Evolutionary conservation across 169 alveolate species (phyloP).

Genomic region (Plasmodium vinckei): DNA sequence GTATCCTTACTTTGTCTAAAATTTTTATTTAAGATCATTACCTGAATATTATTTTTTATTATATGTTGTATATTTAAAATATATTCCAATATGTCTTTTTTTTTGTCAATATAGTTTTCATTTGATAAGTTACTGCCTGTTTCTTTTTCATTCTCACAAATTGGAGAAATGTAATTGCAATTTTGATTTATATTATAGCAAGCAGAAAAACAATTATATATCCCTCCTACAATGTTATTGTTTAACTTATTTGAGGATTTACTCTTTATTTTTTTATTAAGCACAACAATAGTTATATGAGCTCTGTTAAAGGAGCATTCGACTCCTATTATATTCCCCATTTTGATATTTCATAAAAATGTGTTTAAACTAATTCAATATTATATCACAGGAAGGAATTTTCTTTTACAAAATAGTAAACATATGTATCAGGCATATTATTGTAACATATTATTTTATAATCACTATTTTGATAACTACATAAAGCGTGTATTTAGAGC

Average conservation of each 20-base stretch:
- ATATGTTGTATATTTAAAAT: slow-evolving; percentile 19
- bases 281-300: slow-evolving; percentile 26
- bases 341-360: neutral
- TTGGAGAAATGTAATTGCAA: neutral
- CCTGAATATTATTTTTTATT: slow-evolving; percentile 11
- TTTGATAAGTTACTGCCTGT: neutral
- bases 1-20: slow-evolving; percentile 4
- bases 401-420: no score
- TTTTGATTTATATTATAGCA: neutral
- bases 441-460: no score
- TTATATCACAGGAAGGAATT: no score
- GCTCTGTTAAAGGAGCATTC: slow-evolving; percentile 43
- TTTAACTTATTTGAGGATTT: neutral
- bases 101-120: slow-evolving; percentile 10
- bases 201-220: no score
- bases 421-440: no score
- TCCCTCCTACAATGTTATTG: neutral
- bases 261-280: slow-evolving; percentile 23
- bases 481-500: no score
- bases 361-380: no score
- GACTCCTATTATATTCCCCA: slow-evolving; percentile 56
- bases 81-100: slow-evolving; percentile 31
- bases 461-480: no score
- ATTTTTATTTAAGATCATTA: slow-evolving; percentile 2
- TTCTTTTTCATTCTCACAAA: neutral